Evolutionary conservation across 2,329 filamentous ascomycete genomes (phyloP), one percentile per base, ranked within the genome.

Genomic region (Myriosclerotinia curreyana): DNA sequence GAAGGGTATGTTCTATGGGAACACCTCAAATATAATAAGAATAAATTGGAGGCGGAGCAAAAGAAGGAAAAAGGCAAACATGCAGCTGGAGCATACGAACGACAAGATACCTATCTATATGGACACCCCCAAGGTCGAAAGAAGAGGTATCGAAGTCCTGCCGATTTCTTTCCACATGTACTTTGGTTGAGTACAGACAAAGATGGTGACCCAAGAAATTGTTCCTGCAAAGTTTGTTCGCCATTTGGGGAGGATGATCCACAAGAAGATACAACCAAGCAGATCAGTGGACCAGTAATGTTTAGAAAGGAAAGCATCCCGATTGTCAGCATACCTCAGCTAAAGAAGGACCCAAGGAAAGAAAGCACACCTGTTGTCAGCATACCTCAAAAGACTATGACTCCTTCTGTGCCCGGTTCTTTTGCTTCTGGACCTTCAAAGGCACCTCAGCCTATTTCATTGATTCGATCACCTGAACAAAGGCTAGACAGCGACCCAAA

Each of bases 31-130:
- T 83, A 81, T 66, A 76, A 75, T 40, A 75, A 71, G 31, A 74
- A 75, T 20, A 76, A 80, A 54, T 77, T 77, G 50, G 77, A 79
- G 58, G 68, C 69, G 20, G 69, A 69, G 2, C 76, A 75, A 46
- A 75, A 76, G 66, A 74, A 71, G 28, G 71, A 79, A 38, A 80
- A 82, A 66, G 77, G 78, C 51, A 73, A 71, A 59, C 73, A 72
- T 40, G 69, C 68, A 75, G 77, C 72, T 79, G 81, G 79, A 42
- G 79, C 77, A 14, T 81, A 80, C 66, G 81, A 84, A 70, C 75
- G 83, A 62, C 81, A 84, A 69, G 84, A 86, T 71, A 82, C 82
- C 40, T 86, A 86, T 68, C 77, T 86, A 7, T 86, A 86, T 71
- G 84, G 84, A 25, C 83, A 86, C 70, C 83, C 83, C 3, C 75